Evolutionary conservation across 2,329 filamentous ascomycete species (phyloP), one percentile per base, ranked within the genome.

Genomic region (Cyphellophora europaea): DNA sequence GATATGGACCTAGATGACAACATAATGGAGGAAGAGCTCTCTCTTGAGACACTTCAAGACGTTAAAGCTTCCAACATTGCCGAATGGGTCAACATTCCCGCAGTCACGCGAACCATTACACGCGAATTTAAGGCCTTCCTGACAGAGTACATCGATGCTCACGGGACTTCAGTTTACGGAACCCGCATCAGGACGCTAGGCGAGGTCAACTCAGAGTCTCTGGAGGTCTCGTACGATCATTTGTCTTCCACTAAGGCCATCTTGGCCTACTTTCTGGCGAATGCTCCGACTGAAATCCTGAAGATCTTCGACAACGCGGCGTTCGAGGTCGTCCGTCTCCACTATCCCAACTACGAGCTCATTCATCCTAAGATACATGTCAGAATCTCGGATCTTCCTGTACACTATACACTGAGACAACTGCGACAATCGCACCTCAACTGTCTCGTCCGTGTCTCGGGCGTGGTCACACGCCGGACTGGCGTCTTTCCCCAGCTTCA

Each of bases 301-400:
- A 91, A 91, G 57, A 80, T 98, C 32, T 96, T 98, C 53, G 91
- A 98, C 50, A 80, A 93, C 47, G 89, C 95, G 3, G 89, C 91
- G 38, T 89, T 98, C 76, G 91, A 98, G 44, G 88, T 93, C 23
- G 89, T 93, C 4, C 74, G 96, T 14, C 77, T 96, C 36, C 87
- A 96, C 58, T 98, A 96, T 61, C 89, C 88, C 2, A 88, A 96
- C 58, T 98, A 98, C 58, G 87, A 94, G 57, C 83, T 87, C 43
- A 98, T 98, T 51, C 91, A 96, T 60, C 83, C 87, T 17, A 91
- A 98, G 59, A 94, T 98, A 35, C 91, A 98, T 55, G 89, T 98
- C 36, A 87, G 91, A 41, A 93, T 98, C 54, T 88, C 87, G 14
- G 89, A 96, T 51, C 71, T 98, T 11, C 93, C 91, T 3, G 83